These are phyloP conservation scores for Fusarium citri DNA, from an alignment of 2,329 filamentous ascomycete genomes.

Conservation along the genomic window DNA sequence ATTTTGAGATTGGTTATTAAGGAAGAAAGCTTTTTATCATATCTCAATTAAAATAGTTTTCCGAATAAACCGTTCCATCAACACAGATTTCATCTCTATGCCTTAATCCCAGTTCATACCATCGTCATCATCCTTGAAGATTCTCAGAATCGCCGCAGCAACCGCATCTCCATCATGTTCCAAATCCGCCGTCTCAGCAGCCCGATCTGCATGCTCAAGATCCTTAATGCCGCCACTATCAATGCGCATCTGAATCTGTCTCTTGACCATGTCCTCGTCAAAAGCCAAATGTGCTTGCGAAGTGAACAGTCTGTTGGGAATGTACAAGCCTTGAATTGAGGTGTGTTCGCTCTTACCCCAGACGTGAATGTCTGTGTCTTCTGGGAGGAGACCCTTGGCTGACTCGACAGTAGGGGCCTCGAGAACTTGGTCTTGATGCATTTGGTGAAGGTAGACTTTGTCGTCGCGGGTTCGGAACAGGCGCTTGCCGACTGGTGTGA, in stretches of 20 bases:
- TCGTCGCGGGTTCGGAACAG: conserved; percentile 70
- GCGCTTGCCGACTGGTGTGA: conserved; percentile 74
- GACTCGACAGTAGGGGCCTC: conserved; percentile 66
- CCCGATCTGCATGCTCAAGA: conserved; percentile 70
- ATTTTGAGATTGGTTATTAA: not conserved
- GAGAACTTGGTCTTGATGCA: conserved; percentile 81
- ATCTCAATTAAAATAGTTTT: not conserved
- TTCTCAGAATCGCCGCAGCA: conserved; percentile 72
- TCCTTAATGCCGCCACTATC: conserved; percentile 71
- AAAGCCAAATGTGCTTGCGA: conserved; percentile 87
- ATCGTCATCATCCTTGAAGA: conserved; percentile 63
- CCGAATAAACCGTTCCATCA: not conserved
- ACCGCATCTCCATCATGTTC: conserved; percentile 78
- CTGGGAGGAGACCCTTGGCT: conserved; percentile 52
- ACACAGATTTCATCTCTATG: not conserved
- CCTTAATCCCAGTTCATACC: conserved; percentile 45
- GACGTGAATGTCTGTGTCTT: conserved; percentile 59
- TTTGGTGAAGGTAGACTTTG: conserved; percentile 74
- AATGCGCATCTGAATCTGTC: conserved; percentile 71
- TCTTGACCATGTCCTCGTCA: conserved; percentile 73
- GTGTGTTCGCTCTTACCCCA: conserved; percentile 75
- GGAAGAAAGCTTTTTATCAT: not conserved
- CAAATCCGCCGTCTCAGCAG: conserved; percentile 68
- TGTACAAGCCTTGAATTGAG: conserved; percentile 79
- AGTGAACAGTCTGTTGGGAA: conserved; percentile 71